These are phyloP conservation scores for Alternaria ethzedia DNA, from an alignment of 2,329 filamentous ascomycete genomes.

Conservation along the genomic window DNA sequence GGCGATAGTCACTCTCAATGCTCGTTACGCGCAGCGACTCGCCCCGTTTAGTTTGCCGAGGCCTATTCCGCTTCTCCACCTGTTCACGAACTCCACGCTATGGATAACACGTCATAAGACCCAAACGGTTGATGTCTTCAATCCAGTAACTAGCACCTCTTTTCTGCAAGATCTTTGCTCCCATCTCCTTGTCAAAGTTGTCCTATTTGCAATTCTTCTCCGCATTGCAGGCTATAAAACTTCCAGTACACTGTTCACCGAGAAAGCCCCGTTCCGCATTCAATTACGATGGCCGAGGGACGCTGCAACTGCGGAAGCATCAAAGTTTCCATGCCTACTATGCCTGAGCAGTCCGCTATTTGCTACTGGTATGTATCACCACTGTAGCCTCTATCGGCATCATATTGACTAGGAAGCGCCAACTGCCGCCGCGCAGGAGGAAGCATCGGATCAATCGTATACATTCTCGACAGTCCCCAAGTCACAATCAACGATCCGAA, in stretches of 20 bases:
- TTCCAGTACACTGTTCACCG: not conserved
- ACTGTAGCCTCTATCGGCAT: accelerated
- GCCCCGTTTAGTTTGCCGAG: not conserved
- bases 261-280: not conserved
- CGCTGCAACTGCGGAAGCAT: constrained; percentile 42
- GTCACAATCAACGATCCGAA: constrained; percentile 31
- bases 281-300: constrained; percentile 29
- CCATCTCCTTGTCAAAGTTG: not conserved
- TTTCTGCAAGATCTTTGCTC: not conserved
- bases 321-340: constrained; percentile 29
- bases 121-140: not conserved
- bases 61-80: no score
- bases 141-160: not conserved
- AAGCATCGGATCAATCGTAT: constrained; percentile 28
- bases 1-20: not conserved
- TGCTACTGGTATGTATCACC: constrained; percentile 37
- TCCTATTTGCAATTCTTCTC: not conserved
- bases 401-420: constrained; percentile 21
- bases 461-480: constrained; percentile 24
- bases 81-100: not conserved
- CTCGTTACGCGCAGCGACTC: not conserved
- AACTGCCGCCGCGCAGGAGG: constrained; percentile 41
- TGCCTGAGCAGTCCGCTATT: constrained; percentile 28
- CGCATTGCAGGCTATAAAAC: not conserved
- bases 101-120: not conserved